Evolutionary conservation across 2,329 filamentous ascomycete genomes (phyloP), one percentile per base, ranked within the genome.

Genomic region (Daldinia eschscholtzii): DNA sequence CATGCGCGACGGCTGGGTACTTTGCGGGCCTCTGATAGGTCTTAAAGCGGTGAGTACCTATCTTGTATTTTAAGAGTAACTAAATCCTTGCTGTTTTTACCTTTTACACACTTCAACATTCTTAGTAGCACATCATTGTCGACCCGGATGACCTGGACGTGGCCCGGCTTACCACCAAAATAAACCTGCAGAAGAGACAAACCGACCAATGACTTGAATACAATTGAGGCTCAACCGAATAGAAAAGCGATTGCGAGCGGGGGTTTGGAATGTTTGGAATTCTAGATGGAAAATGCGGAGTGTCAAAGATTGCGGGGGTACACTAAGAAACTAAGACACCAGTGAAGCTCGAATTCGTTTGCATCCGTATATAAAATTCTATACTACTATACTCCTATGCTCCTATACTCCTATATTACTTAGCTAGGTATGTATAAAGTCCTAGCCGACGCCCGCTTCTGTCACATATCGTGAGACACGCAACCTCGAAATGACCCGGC

Each of bases 221-320:
- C 58, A 71, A 69, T 71, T 67, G 68, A 64, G 68, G 61, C 70
- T 70, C 65, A 72, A 63, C 57, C 28, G 57, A 65, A 70, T 33
- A 61, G 57, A 48, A 48, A 62, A 41, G 41, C 55, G 20, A 55
- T 55, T 57, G 6, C 6, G 41, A 53, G 57, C 63, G 57, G 59
- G 64, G 65, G 52, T 30, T 30, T 53, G 28, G 57, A 48, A 35
- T 59, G 52, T 30, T 50, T 53, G 28, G 57, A 48, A 35, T 59
- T 35, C 37, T 35, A 23, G 20, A 33, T 58, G 46, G 57, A 50
- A 63, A 61, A 63, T 70, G 70, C 56, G 50, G 61, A 72, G 57
- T 48, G 30, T 30, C 48, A n/a, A 42, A 65, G 62, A 70, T 65
- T 67, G 70, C 61, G 70, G 67, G 68, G 70, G 52, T 55, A 26